Base-by-base conservation (phyloP, 176 grass and related monocot species). In the maize (Zea mays) region DNA sequence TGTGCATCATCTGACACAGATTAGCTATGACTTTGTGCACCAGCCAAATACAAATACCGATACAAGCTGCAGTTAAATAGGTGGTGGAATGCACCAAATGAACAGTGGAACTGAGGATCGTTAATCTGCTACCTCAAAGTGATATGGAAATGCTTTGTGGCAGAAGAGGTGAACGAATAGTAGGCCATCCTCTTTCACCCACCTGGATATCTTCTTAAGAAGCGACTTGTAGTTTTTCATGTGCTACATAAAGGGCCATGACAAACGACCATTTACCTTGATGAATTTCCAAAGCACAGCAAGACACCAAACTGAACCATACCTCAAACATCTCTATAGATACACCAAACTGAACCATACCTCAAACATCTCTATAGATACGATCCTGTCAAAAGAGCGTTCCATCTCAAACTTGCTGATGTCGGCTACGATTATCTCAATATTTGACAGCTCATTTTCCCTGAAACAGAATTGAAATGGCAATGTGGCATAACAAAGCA, bases 271-370 rank as follows among this genome's bases (percentile, higher is more conserved):
- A 11, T 71, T 70, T 64, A 10, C 37, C 17, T 46, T 79, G 5
- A 74, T 5, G 36, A 84, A 84, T 51, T 71, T 51, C 3, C 60
- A 65, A 65, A 56, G 20, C 5, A 78, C 7, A 78, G 21, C 61
- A 42, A 67, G 43, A 62, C 12, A 66, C 36, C 3, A 48, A 74
- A 70, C 35, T n/a, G 3, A 46, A 36, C 46, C 27, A 67, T 73
- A 91, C 94, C 94, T 97, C 91, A 82, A 97, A 97, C 95, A 98
- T 98, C 71, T 90, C 91, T 78, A 98, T 94, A 15, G 91, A 98
- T 82, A 98, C 65, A n/a, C n/a, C n/a, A n/a, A n/a, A n/a, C n/a
- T n/a, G n/a, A n/a, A n/a, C n/a, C n/a, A n/a, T n/a, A n/a, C n/a
- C n/a, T n/a, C n/a, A n/a, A n/a, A n/a, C n/a, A n/a, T n/a, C n/a